Percentiles rank a stretch among this genome's conserved stretches.
These are phyloP conservation scores for Avena eriantha DNA, from an alignment of 176 grass and related monocot genomes.

Conservation along the genomic window DNA sequence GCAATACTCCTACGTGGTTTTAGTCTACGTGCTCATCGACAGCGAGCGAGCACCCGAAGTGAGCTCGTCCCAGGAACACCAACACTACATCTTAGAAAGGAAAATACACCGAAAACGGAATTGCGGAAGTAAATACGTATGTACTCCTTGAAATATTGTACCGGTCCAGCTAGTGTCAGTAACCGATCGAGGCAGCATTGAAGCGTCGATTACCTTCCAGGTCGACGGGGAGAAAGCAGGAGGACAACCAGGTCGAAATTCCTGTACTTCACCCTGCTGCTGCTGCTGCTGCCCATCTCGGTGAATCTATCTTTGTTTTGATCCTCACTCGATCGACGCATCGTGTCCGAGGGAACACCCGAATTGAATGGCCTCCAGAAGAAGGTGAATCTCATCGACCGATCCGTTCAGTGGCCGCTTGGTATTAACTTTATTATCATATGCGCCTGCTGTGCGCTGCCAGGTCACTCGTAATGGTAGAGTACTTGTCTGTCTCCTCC, in stretches of 20 bases:
- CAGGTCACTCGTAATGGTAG: conserved; percentile 40
- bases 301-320: conserved; percentile 19
- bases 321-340: background rate
- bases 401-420: background rate
- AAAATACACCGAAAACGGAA: no score
- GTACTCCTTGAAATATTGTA: no score
- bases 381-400: conserved; percentile 23
- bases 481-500: conserved; percentile 33
- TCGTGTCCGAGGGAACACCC: conserved; percentile 39
- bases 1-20: no score
- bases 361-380: conserved; percentile 63
- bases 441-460: background rate
- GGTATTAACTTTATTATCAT: conserved; percentile 3
- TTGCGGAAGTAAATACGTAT: no score
- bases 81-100: no score
- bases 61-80: no score
- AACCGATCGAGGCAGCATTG: no score
- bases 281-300: background rate
- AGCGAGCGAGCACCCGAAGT: no score
- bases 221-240: background rate
- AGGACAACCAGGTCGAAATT: background rate
- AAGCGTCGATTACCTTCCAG: background rate
- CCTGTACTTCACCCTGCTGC: conserved; percentile 46
- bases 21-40: no score
- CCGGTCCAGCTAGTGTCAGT: no score